Conservation (phyloP, 2,329 filamentous ascomycete genomes). For the Ophiostoma perfectum region DNA sequence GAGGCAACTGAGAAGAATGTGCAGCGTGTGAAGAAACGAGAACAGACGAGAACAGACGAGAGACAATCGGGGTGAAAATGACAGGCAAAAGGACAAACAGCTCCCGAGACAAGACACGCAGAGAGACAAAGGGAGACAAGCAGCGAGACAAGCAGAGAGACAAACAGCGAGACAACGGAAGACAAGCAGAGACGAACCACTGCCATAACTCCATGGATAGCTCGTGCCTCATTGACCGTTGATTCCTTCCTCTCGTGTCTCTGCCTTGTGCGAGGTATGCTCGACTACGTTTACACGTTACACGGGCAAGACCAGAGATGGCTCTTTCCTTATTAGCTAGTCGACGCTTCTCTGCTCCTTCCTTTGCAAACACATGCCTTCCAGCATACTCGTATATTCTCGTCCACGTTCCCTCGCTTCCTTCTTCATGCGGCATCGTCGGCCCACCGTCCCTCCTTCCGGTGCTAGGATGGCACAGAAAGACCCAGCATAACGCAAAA, state of each 20-base stretch:
- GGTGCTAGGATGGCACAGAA: neutral
- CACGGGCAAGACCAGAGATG: neutral
- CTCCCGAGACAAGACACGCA: neutral
- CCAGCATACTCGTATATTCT: neutral
- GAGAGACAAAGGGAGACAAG: neutral
- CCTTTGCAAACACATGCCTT: neutral
- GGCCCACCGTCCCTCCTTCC: slow-evolving; percentile 3
- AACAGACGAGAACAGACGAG: neutral
- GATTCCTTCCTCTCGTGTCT: neutral
- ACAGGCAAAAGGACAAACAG: slow-evolving; percentile 2
- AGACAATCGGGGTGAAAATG: neutral
- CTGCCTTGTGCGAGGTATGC: neutral
- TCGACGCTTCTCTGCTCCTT: neutral
- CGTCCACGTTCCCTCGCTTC: neutral
- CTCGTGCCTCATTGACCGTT: neutral
- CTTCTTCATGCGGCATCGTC: neutral
- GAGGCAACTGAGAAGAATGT: neutral
- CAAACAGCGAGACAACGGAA: neutral
- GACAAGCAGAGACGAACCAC: too few species aligned
- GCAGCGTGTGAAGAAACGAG: slow-evolving; percentile 6
- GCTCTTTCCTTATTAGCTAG: neutral
- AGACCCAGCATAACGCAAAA: neutral
- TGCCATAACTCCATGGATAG: too few species aligned
- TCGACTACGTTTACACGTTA: neutral
- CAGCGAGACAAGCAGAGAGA: neutral